These are phyloP conservation scores for Mimosa bimucronata DNA, from an alignment of 306 rosid species.

Conservation along the genomic window DNA sequence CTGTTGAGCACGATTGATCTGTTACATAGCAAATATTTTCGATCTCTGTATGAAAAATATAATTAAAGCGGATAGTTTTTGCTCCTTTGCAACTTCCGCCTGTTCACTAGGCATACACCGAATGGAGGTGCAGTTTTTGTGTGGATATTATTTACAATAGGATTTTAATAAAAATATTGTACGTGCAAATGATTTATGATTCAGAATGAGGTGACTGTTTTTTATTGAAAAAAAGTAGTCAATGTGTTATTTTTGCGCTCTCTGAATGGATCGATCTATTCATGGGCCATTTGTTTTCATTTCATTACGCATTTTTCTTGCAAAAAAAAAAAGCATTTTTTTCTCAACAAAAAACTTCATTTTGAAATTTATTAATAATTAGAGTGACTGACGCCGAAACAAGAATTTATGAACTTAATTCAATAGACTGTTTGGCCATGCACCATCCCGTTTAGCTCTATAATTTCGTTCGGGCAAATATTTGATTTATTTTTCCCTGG, in stretches of 20 bases:
- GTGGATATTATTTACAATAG: background rate
- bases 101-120: background rate
- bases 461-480: no score
- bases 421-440: no score
- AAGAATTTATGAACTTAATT: no score
- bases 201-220: background rate
- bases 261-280: background rate
- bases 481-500: background rate
- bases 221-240: background rate
- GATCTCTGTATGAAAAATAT: slow-evolving; percentile 40
- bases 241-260: background rate
- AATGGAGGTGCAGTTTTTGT: background rate
- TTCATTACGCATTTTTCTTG: background rate
- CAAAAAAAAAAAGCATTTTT: background rate
- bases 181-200: background rate
- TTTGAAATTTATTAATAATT: background rate
- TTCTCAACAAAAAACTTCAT: background rate
- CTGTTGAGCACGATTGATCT: slow-evolving; percentile 49
- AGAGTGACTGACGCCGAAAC: background rate
- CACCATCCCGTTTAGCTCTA: no score
- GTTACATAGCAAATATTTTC: slow-evolving; percentile 49
- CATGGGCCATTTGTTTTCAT: background rate
- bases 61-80: slow-evolving; percentile 37
- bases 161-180: background rate
- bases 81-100: slow-evolving; percentile 16